Percentiles rank a stretch among this genome's conserved stretches.
phyloP scores from a whole-genome alignment of 2,329 filamentous ascomycete genomes.

The Fonsecaea erecta region DNA sequence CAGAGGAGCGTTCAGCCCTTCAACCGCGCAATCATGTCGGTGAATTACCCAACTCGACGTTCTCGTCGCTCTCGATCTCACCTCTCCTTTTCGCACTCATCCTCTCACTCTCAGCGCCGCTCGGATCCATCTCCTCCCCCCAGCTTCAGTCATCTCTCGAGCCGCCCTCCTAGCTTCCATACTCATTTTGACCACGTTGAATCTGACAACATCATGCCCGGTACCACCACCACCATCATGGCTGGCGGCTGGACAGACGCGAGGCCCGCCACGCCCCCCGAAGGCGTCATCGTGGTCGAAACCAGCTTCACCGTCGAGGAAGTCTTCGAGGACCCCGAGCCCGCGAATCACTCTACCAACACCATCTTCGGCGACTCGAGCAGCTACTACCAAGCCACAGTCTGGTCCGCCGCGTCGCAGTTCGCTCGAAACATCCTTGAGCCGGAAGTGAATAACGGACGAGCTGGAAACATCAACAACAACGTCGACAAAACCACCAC shows the following conservation, averaged over 20 bases:
- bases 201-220: neutral
- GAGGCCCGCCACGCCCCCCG: constrained; percentile 4
- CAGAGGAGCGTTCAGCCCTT: constrained; percentile 4
- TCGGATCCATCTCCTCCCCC: constrained; percentile 1
- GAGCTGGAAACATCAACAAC: neutral
- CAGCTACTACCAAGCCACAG: constrained; percentile 9
- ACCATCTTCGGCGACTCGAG: constrained; percentile 15
- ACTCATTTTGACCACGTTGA: neutral
- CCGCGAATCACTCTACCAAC: neutral
- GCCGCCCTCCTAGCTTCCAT: neutral
- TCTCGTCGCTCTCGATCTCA: neutral
- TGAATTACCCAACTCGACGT: neutral
- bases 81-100: neutral
- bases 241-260: neutral
- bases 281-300: constrained; percentile 17
- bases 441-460: neutral
- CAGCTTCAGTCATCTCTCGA: neutral
- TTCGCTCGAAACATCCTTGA: constrained; percentile 3
- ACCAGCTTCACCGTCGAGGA: constrained; percentile 14
- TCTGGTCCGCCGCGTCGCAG: constrained; percentile 11
- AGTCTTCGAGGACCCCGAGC: neutral
- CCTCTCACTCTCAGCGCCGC: neutral
- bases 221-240: constrained; percentile 6
- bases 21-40: neutral
- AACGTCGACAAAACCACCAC: neutral